phyloP scores from a whole-genome alignment of 768 basidiomycete genomes.

The Termitomyces sp. region DNA sequence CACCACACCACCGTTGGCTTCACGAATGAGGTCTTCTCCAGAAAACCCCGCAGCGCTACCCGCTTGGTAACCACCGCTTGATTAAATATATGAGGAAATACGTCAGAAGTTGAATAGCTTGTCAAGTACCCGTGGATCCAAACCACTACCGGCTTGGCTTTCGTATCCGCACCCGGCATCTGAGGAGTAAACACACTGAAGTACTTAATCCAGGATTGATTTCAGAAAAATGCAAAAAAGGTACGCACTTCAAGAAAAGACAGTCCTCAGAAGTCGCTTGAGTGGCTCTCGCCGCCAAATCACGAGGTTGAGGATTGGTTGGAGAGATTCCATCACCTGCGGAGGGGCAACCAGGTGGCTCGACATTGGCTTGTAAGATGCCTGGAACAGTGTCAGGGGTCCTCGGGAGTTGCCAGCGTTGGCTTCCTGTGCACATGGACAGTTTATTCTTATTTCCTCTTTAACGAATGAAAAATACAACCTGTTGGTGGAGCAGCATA shows the following conservation, averaged over 20 bases:
- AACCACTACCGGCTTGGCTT: conserved; percentile 32
- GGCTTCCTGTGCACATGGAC: conserved; percentile 16
- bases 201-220: not conserved
- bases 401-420: conserved; percentile 31
- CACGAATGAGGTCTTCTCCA: conserved; percentile 32
- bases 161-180: conserved; percentile 14
- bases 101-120: not conserved
- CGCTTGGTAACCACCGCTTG: conserved; percentile 27
- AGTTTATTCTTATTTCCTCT: not conserved
- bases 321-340: conserved; percentile 22
- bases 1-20: conserved; percentile 28
- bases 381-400: conserved; percentile 21
- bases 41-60: conserved; percentile 23
- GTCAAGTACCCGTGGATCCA: conserved; percentile 37
- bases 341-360: conserved; percentile 29
- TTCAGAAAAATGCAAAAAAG: not conserved
- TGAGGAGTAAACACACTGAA: conserved; percentile 33
- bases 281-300: not conserved
- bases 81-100: not conserved
- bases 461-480: conserved; percentile 11
- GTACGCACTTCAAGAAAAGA: conserved; percentile 33
- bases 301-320: conserved; percentile 25
- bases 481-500: conserved; percentile 48
- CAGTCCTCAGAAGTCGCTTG: conserved; percentile 31
- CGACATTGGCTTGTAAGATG: conserved; percentile 24